Evolutionary conservation across 2,329 filamentous ascomycete genomes (phyloP).

Genomic region (Penicillium sp.): DNA sequence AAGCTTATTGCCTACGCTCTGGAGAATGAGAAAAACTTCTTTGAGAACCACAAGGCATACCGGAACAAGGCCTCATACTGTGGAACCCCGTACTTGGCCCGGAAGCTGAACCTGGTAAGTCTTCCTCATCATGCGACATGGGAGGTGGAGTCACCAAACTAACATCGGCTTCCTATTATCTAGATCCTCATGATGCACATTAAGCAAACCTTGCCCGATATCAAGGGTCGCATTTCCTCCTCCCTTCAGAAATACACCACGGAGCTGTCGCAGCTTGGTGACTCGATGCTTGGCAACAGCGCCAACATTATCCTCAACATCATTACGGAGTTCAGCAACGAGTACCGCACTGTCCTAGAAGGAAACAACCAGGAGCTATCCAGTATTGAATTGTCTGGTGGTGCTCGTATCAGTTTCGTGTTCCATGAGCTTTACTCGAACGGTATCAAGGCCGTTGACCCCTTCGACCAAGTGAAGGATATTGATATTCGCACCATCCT

Average conservation of each 20-base stretch:
- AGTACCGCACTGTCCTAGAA: constrained; percentile 93
- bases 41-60: constrained; percentile 98
- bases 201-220: constrained; percentile 97
- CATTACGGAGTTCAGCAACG: constrained; percentile 97
- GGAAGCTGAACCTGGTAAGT: constrained; percentile 83
- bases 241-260: constrained; percentile 88
- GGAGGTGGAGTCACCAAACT: not conserved
- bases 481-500: constrained; percentile 95
- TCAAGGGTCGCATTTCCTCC: constrained; percentile 93
- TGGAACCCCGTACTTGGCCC: constrained; percentile 92
- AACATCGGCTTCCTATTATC: not conserved
- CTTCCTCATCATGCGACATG: not conserved
- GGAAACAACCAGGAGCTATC: constrained; percentile 97
- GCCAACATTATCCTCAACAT: constrained; percentile 97
- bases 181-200: constrained; percentile 99
- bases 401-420: constrained; percentile 97
- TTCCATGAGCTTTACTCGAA: constrained; percentile 99
- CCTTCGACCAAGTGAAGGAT: constrained; percentile 96
- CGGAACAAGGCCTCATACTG: constrained; percentile 98
- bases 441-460: constrained; percentile 95
- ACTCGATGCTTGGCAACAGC: constrained; percentile 93
- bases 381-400: constrained; percentile 89
- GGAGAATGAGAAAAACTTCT: constrained; percentile 94
- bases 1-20: constrained; percentile 88
- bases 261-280: constrained; percentile 81